Evolutionary conservation across 192 early-diverging fungal genomes (phyloP).

Genomic region (Coemansia sp.): DNA sequence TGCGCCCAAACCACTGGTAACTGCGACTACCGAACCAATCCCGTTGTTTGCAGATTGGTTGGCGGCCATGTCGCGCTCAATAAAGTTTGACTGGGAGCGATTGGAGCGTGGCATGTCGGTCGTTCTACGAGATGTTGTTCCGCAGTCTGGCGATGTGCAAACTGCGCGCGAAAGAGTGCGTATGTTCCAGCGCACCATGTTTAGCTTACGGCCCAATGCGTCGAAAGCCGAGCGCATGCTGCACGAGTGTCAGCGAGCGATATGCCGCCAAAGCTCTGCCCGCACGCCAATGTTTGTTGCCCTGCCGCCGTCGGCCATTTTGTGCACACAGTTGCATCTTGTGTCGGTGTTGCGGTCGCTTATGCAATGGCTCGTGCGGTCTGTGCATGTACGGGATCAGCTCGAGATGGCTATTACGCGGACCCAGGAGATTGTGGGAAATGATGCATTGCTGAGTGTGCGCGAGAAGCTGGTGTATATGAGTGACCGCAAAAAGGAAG

Average conservation of each 20-base stretch:
- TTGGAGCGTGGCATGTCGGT: slow-evolving; percentile 26
- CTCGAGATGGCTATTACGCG: slow-evolving; percentile 41
- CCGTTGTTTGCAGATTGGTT: slow-evolving; percentile 49
- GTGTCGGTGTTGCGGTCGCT: slow-evolving; percentile 41
- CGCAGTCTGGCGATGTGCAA: background rate
- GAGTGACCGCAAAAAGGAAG: slow-evolving; percentile 10
- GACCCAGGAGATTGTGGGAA: slow-evolving; percentile 28
- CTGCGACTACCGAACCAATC: slow-evolving; percentile 40
- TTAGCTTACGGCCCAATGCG: slow-evolving; percentile 32
- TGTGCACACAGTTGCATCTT: slow-evolving; percentile 37
- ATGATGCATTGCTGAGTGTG: slow-evolving; percentile 29
- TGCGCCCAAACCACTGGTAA: slow-evolving; percentile 40
- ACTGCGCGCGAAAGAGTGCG: slow-evolving; percentile 14
- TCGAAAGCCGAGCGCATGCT: slow-evolving; percentile 36
- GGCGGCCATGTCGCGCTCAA: slow-evolving; percentile 37
- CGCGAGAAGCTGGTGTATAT: slow-evolving; percentile 44
- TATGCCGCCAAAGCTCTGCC: slow-evolving; percentile 30
- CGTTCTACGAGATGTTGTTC: slow-evolving; percentile 4
- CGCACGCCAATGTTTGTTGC: slow-evolving; percentile 32
- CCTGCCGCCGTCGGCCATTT: slow-evolving; percentile 37
- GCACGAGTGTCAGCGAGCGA: slow-evolving; percentile 22
- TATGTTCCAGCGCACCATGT: slow-evolving; percentile 38
- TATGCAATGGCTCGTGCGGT: slow-evolving; percentile 49
- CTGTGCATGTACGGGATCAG: slow-evolving; percentile 44
- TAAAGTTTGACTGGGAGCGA: slow-evolving; percentile 38